Evolutionary conservation across 2,329 filamentous ascomycete species (phyloP), one percentile per base, ranked within the genome.

Genomic region (Parastagonospora avenae): DNA sequence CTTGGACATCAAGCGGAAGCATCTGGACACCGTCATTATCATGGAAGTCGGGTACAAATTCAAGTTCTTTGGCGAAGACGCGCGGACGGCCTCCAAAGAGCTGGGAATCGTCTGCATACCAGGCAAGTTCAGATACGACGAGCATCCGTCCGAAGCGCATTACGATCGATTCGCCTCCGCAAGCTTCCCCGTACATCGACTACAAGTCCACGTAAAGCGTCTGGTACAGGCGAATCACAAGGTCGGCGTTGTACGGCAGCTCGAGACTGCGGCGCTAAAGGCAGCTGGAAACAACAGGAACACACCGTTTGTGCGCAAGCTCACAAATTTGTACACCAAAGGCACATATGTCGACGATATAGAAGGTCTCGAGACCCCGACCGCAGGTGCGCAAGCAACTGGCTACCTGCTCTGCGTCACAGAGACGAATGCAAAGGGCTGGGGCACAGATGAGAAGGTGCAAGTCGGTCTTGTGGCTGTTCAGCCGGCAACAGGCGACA

Each of bases 31-130:
- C 0, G 66, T 99, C 15, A 80, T 99, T 46, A 89, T 97, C 10
- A 87, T 97, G 45, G 93, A 99, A 72, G 94, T 97, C 8, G 94
- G 94, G 43, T 99, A 99, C 77, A 99, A 99, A 72, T 99, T 96
- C 76, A 87, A 90, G 30, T 96, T 99, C 77, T 96, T 96, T 68
- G 94, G 94, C 9, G 93, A 97, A 66, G 94, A 99, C 77, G 94
- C 94, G 8, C 85, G 92, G 46, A 84, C 86, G 46, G 94, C 93
- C 4, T 90, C 92, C 10, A 96, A 93, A 72, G 91, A 93, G 71
- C 80, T 99, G 42, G 90, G 91, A 52, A 97, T 99, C 61, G 89
- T 99, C 33, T 99, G 94, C 72, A 97, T 99, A 63, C 93, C 94
- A 0, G 94, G 94, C 31, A 97, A 97, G 69, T 86, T 93, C 73